Conservation (phyloP, 1,139 yeast genomes). For the Lodderomyces pseudojiufengensis region DNA sequence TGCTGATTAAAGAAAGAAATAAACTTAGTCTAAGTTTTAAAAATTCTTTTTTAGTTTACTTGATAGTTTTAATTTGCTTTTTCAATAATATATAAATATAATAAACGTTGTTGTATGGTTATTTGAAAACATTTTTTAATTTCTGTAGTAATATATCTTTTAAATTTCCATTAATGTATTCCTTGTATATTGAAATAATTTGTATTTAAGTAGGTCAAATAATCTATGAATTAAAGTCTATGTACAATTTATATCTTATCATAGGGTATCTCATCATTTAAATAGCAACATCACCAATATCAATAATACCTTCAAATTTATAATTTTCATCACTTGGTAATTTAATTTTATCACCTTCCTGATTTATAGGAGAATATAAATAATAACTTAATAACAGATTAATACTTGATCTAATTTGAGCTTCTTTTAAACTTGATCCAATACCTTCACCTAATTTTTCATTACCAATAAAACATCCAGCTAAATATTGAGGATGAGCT, state of each 20-base stretch:
- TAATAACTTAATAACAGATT: slow-evolving; percentile 91
- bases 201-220: too few species aligned
- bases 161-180: too few species aligned
- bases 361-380: slow-evolving; percentile 73
- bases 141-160: too few species aligned
- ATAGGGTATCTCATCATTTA: slow-evolving; percentile 17
- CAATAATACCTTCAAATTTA: slow-evolving; percentile 46
- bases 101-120: too few species aligned
- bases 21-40: too few species aligned
- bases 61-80: too few species aligned
- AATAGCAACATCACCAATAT: slow-evolving; percentile 53
- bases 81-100: too few species aligned
- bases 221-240: background rate
- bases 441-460: slow-evolving; percentile 91
- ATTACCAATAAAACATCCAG: slow-evolving; percentile 84
- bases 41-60: too few species aligned
- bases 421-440: slow-evolving; percentile 89
- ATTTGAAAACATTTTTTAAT: too few species aligned
- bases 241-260: slow-evolving; percentile 1
- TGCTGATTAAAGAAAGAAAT: slow-evolving; percentile 10
- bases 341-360: slow-evolving; percentile 36
- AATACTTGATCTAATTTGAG: slow-evolving; percentile 88
- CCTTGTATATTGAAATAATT: too few species aligned
- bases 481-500: slow-evolving; percentile 80
- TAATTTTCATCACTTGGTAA: slow-evolving; percentile 59